Evolutionary conservation across 495 filamentous ascomycete genomes (phyloP).

Genomic region (Chaetomium fimeti): DNA sequence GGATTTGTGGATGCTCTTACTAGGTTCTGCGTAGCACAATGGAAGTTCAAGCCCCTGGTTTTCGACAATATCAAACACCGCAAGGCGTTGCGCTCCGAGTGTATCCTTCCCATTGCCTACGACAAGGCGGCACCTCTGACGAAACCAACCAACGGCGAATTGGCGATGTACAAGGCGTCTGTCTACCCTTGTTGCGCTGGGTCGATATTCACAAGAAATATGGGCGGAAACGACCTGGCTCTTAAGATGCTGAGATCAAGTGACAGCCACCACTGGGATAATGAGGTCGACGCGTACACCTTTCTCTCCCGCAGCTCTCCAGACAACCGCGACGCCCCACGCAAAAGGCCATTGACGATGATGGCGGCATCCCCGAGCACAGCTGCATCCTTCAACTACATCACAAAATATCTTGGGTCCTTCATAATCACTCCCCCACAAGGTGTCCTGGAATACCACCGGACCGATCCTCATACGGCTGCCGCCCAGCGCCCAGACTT

Average conservation of each 20-base stretch:
- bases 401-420: not conserved
- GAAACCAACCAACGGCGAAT: not conserved
- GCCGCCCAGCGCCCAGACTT: no score
- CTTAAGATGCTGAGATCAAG: not conserved
- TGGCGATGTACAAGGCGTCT: not conserved
- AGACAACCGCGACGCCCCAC: not conserved
- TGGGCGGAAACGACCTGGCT: not conserved
- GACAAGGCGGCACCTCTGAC: not conserved
- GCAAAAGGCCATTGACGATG: not conserved
- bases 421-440: not conserved
- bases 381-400: not conserved
- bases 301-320: not conserved
- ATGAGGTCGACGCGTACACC: not conserved
- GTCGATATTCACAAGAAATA: not conserved
- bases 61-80: not conserved
- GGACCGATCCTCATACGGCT: no score
- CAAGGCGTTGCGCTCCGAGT: not conserved
- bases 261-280: not conserved
- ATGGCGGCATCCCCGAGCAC: not conserved
- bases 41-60: constrained; percentile 6
- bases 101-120: not conserved
- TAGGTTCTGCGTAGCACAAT: not conserved
- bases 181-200: not conserved
- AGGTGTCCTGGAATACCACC: no score
- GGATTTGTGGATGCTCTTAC: not conserved